Evolutionary conservation across 306 rosid genomes (phyloP).

Genomic region (Casuarina equisetifolia): DNA sequence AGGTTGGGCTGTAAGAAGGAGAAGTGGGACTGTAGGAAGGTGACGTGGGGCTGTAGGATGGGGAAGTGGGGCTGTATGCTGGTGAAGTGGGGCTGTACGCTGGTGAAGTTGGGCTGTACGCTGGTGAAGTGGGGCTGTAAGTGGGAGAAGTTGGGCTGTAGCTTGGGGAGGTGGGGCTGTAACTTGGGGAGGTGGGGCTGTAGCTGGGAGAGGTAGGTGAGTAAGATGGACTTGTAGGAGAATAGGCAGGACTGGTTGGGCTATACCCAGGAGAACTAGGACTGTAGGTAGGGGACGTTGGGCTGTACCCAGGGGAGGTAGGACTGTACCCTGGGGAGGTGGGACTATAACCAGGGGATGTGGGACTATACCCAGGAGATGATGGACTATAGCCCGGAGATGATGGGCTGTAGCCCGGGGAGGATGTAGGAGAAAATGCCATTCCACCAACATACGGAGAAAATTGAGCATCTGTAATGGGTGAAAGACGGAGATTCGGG

Average conservation of each 20-base stretch:
- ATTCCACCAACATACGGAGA: conserved; percentile 96
- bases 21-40: conserved; percentile 78
- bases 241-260: conserved; percentile 97
- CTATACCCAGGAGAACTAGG: conserved; percentile 97
- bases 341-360: conserved; percentile 94
- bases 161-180: conserved; percentile 65
- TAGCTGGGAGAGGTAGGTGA: conserved; percentile 86
- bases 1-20: conserved; percentile 76
- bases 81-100: conserved; percentile 89
- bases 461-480: conserved; percentile 88
- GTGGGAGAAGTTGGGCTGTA: conserved; percentile 75
- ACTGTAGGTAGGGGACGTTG: conserved; percentile 93
- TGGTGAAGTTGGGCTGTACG: conserved; percentile 83
- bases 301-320: conserved; percentile 92
- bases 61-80: conserved; percentile 71
- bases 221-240: conserved; percentile 95
- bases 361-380: conserved; percentile 93
- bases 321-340: conserved; percentile 96
- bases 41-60: conserved; percentile 59
- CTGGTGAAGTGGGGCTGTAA: conserved; percentile 79
- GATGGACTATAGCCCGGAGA: conserved; percentile 97
- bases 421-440: conserved; percentile 92
- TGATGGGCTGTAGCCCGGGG: conserved; percentile 96
- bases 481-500: conserved; percentile 88
- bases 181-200: conserved; percentile 86